Evolutionary conservation across 805 yeast species (phyloP), one percentile per base, ranked within the genome.

Genomic region (Tetrapisispora pingtungensis): DNA sequence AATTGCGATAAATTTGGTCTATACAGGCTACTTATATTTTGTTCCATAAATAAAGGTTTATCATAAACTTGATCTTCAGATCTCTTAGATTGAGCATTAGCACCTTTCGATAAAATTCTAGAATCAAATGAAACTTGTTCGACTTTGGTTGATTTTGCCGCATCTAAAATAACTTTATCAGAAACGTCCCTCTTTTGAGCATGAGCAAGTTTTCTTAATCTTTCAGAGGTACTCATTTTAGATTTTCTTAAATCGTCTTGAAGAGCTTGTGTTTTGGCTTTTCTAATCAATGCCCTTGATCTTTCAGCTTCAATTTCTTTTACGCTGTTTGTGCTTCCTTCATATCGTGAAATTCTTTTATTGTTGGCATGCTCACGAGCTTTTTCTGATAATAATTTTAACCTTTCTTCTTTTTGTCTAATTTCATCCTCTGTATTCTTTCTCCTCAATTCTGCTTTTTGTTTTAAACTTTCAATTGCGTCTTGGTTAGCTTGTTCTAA

Each of bases 401-500:
- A 55, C 42, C 68, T 71, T 46, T 72, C 75, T 51, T 78, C 84
- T 48, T 71, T 74, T 34, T 67, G 73, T 30, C 59, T 58, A 3
- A 66, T 63, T 49, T 76, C 76, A 51, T 72, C 67, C 50, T 74
- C 80, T 14, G 76, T 76, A 32, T 70, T 54, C 52, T 70, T 65
- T 49, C 67, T 68, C 54, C 72, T 74, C 62, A 74, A 60, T 31
- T 70, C 71, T 20, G 75, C 71, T 43, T 81, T 69, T 44, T 71
- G 56, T 39, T 68, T 68, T 30, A 81, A 68, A 45, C 77, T 80
- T 39, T 75, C 73, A 40, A 83, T 66, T 1, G 83, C 82, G 42
- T 72, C 68, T 20, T 68, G 64, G 42, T 79, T 90, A 0, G 93
- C 95, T 14, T 66, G 65, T 42, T 77, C 81, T 42, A 90, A 68